Evolutionary conservation across 139 green algal species (phyloP).

Genomic region (Mesostigma viride): DNA sequence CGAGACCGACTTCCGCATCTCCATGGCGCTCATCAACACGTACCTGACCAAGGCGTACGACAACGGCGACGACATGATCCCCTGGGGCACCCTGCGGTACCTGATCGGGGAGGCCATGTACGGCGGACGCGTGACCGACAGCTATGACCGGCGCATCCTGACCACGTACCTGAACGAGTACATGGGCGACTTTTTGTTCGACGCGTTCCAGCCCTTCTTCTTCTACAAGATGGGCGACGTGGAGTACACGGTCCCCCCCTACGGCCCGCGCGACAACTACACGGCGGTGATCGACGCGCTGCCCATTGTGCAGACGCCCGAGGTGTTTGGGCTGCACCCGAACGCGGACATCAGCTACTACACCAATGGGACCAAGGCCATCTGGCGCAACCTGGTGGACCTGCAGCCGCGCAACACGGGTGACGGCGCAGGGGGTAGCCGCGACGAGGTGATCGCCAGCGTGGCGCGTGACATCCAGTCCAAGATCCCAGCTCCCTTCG

Average conservation of each 20-base stretch:
- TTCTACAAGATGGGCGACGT: constrained; percentile 38
- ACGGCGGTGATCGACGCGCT: constrained; percentile 53
- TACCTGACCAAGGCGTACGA: constrained; percentile 37
- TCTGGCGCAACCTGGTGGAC: constrained; percentile 66
- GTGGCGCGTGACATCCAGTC: constrained; percentile 52
- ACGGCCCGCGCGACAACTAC: constrained; percentile 42
- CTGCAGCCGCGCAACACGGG: constrained; percentile 53
- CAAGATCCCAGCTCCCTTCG: constrained; percentile 70
- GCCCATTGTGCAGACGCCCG: constrained; percentile 60
- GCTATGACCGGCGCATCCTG: constrained; percentile 67
- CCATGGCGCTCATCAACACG: constrained; percentile 62
- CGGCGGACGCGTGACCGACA: constrained; percentile 70
- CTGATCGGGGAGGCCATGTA: constrained; percentile 74
- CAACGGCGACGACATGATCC: constrained; percentile 44
- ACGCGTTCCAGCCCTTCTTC: constrained; percentile 71
- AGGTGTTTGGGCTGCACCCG: constrained; percentile 71
- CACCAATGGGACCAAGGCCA: constrained; percentile 57
- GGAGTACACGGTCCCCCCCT: constrained; percentile 37
- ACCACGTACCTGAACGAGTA: constrained; percentile 83
- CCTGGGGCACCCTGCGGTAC: constrained; percentile 75
- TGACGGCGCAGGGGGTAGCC: constrained; percentile 26
- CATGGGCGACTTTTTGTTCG: constrained; percentile 83
- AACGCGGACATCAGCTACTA: constrained; percentile 85
- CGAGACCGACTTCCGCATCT: constrained; percentile 84
- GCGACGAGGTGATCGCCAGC: constrained; percentile 58